Evolutionary conservation across 805 yeast species (phyloP).

Genomic region (Saccharomycopsis olivae): DNA sequence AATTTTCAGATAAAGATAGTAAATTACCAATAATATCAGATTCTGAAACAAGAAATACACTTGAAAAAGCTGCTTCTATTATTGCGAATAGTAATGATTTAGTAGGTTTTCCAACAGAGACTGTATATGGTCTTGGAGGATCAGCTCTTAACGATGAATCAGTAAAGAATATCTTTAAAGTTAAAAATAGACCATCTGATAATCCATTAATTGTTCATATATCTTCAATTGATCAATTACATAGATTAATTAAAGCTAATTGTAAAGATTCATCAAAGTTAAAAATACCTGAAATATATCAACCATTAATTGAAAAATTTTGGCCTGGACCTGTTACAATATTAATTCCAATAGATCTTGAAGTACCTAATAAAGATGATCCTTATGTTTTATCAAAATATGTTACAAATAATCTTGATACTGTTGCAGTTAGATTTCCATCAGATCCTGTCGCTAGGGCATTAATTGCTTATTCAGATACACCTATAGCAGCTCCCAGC

Average conservation of each 20-base stretch:
- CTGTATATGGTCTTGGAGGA: slow-evolving; percentile 94
- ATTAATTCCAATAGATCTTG: slow-evolving; percentile 45
- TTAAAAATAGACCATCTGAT: slow-evolving; percentile 91
- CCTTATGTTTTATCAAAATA: slow-evolving; percentile 41
- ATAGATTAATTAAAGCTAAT: slow-evolving; percentile 41
- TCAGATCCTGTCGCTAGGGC: slow-evolving; percentile 84
- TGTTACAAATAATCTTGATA: slow-evolving; percentile 80
- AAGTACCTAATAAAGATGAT: slow-evolving; percentile 22
- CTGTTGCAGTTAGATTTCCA: slow-evolving; percentile 91
- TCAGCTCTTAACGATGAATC: slow-evolving; percentile 66
- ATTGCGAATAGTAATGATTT: slow-evolving; percentile 32
- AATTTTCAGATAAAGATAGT: slow-evolving; percentile 8
- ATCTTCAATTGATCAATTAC: slow-evolving; percentile 63
- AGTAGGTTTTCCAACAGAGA: slow-evolving; percentile 94
- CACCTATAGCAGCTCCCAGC: slow-evolving; percentile 95
- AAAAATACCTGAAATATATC: slow-evolving; percentile 62
- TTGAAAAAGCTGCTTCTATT: slow-evolving; percentile 39
- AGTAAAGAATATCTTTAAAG: slow-evolving; percentile 67
- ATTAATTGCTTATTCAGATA: slow-evolving; percentile 68
- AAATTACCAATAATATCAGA: slow-evolving; percentile 30
- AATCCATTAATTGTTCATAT: slow-evolving; percentile 91
- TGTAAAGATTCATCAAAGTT: slow-evolving; percentile 22
- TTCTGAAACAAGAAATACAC: slow-evolving; percentile 30
- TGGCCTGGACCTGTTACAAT: slow-evolving; percentile 98
- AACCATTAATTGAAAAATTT: slow-evolving; percentile 49